Percentiles rank a stretch among this genome's conserved stretches.
Conservation (phyloP, 2,329 filamentous ascomycete species). For the Paecilomyces sp. region DNA sequence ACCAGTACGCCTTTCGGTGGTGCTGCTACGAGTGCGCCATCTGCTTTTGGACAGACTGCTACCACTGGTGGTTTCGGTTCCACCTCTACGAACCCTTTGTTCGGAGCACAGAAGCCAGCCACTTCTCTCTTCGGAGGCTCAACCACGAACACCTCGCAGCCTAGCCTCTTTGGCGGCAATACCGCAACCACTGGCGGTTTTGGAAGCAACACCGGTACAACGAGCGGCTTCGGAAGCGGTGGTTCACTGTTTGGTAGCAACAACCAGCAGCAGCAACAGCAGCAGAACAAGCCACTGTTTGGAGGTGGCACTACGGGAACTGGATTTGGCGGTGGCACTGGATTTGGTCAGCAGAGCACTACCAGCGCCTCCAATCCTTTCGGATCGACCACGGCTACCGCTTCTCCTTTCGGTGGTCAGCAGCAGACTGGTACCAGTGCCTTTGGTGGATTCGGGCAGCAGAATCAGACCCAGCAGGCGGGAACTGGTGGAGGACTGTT, state of each 20-base stretch:
- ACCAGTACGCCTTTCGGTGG: constrained; percentile 34
- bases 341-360: constrained; percentile 32
- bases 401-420: constrained; percentile 38
- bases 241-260: constrained; percentile 37
- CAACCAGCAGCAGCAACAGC: constrained; percentile 24
- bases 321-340: constrained; percentile 29
- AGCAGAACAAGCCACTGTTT: constrained; percentile 29
- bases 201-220: constrained; percentile 18
- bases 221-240: constrained; percentile 24
- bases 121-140: constrained; percentile 28
- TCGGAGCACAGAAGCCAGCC: constrained; percentile 37
- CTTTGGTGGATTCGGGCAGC: constrained; percentile 39
- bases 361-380: constrained; percentile 31
- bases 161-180: constrained; percentile 34
- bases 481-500: constrained; percentile 17
- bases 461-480: constrained; percentile 33
- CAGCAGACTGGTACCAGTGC: constrained; percentile 26
- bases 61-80: constrained; percentile 33
- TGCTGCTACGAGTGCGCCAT: constrained; percentile 27
- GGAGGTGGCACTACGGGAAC: constrained; percentile 17
- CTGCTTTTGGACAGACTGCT: constrained; percentile 38
- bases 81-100: constrained; percentile 31
- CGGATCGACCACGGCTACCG: constrained; percentile 31
- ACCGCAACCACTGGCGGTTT: constrained; percentile 27
- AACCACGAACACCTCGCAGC: constrained; percentile 22